Conservation (phyloP, 2,329 filamentous ascomycete species). For the Cercospora canescens region DNA sequence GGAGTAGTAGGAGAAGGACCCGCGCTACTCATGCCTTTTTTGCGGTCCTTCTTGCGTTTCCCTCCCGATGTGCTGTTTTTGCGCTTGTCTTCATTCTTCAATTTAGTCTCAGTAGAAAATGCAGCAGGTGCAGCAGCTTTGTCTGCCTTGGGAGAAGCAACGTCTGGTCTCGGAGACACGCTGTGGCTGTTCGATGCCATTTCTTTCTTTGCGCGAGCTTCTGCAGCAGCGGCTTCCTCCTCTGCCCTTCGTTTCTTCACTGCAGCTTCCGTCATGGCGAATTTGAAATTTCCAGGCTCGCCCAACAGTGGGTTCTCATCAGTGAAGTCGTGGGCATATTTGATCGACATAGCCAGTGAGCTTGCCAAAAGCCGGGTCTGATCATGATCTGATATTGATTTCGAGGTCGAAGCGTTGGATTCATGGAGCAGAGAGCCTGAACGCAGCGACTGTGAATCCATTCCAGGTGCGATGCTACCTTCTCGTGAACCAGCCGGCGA, state of each 20-base stretch:
- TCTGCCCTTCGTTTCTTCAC: slow-evolving; percentile 44
- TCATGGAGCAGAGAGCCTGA: slow-evolving; percentile 30
- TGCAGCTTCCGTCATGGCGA: slow-evolving; percentile 47
- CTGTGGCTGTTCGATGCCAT: slow-evolving; percentile 14
- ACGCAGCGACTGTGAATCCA: slow-evolving; percentile 30
- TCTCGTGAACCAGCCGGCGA: slow-evolving; percentile 45
- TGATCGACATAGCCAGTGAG: slow-evolving; percentile 37
- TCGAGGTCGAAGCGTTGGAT: slow-evolving; percentile 22
- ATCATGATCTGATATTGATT: slow-evolving; percentile 19
- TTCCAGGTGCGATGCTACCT: slow-evolving; percentile 40
- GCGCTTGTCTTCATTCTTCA: slow-evolving; percentile 17
- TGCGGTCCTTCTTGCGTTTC: slow-evolving; percentile 21
- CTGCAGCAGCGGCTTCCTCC: slow-evolving; percentile 33
- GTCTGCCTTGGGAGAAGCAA: slow-evolving; percentile 3
- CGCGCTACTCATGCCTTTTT: slow-evolving; percentile 22
- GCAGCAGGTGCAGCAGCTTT: slow-evolving; percentile 18
- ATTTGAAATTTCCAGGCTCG: slow-evolving; percentile 63
- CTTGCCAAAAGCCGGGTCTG: slow-evolving; percentile 42
- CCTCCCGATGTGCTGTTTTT: slow-evolving; percentile 18
- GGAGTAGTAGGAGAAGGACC: slow-evolving; percentile 26
- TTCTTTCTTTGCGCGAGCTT: slow-evolving; percentile 24
- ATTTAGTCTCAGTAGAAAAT: slow-evolving; percentile 24
- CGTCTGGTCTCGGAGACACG: slow-evolving; percentile 12
- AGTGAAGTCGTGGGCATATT: slow-evolving; percentile 62
- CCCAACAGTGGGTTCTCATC: slow-evolving; percentile 64